Percentiles rank a stretch among this genome's conserved stretches.
These are phyloP conservation scores for Citrus glauca DNA, from an alignment of 345 rosid genomes.

Conservation along the genomic window DNA sequence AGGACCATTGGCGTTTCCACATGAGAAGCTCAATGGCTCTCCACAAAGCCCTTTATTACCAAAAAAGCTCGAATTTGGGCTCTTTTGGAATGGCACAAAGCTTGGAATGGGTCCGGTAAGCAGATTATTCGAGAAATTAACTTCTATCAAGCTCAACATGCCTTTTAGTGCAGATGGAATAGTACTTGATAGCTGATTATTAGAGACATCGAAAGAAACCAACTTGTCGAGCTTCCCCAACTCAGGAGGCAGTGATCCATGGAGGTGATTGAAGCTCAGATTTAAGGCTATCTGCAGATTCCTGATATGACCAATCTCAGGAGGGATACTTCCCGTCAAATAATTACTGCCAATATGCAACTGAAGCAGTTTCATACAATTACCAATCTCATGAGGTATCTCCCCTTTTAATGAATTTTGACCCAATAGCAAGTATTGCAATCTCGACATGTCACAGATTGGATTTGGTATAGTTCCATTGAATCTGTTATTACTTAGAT, in stretches of 20 bases:
- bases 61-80: slow-evolving; percentile 68
- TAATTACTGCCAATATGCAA: slow-evolving; percentile 69
- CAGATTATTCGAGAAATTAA: slow-evolving; percentile 82
- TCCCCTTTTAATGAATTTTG: slow-evolving; percentile 71
- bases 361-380: slow-evolving; percentile 51
- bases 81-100: slow-evolving; percentile 84
- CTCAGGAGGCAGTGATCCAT: slow-evolving; percentile 73
- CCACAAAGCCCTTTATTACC: slow-evolving; percentile 91
- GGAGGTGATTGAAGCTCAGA: slow-evolving; percentile 84
- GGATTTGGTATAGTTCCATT: slow-evolving; percentile 76
- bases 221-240: slow-evolving; percentile 81
- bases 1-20: slow-evolving; percentile 40
- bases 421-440: slow-evolving; percentile 65
- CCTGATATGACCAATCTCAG: slow-evolving; percentile 63
- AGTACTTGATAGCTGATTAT: slow-evolving; percentile 72
- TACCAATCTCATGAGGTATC: slow-evolving; percentile 78
- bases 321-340: slow-evolving; percentile 78
- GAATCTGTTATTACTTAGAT: slow-evolving; percentile 68
- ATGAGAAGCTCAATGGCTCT: slow-evolving; percentile 61
- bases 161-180: slow-evolving; percentile 72
- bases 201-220: slow-evolving; percentile 80
- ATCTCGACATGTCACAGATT: slow-evolving; percentile 53
- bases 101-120: slow-evolving; percentile 65
- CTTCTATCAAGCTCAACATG: slow-evolving; percentile 88
- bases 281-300: slow-evolving; percentile 68